Conservation (phyloP, 2,329 filamentous ascomycete genomes). For the Tolypocladium amazonense region DNA sequence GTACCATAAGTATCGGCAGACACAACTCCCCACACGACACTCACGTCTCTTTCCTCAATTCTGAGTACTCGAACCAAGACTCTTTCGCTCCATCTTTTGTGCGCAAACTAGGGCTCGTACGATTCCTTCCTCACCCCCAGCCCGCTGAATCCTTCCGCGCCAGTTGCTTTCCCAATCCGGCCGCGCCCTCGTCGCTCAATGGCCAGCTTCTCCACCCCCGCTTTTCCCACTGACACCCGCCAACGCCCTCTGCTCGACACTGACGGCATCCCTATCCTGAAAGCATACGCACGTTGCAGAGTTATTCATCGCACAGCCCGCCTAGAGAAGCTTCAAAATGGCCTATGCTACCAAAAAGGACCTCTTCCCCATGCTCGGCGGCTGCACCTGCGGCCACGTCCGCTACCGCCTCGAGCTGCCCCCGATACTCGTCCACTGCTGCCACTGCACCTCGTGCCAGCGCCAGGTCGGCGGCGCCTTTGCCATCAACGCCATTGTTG, state of each 20-base stretch:
- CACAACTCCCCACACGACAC: background rate
- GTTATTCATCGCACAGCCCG: background rate
- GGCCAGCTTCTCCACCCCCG: conserved; percentile 12
- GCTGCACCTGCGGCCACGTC: conserved; percentile 59
- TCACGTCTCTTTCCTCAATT: background rate
- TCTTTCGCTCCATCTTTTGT: background rate
- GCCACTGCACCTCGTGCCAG: conserved; percentile 36
- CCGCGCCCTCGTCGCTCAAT: conserved; percentile 14
- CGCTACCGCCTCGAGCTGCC: conserved; percentile 55
- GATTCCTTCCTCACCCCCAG: background rate
- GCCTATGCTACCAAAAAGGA: conserved; percentile 13
- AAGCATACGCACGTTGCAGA: background rate
- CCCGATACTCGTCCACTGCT: conserved; percentile 33
- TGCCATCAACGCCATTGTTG: conserved; percentile 30
- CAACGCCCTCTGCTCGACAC: background rate
- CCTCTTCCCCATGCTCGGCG: conserved; percentile 25
- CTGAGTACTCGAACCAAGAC: background rate
- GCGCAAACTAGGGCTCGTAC: background rate
- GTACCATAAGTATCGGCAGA: background rate
- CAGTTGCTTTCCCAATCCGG: conserved; percentile 18
- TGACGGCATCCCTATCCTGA: background rate
- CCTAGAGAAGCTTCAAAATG: conserved; percentile 3
- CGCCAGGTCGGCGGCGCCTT: conserved; percentile 29
- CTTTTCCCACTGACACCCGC: conserved; percentile 3
- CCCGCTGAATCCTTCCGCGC: background rate